phyloP scores from a whole-genome alignment of 805 yeast genomes.

The Wickerhamomyces queroliae region DNA sequence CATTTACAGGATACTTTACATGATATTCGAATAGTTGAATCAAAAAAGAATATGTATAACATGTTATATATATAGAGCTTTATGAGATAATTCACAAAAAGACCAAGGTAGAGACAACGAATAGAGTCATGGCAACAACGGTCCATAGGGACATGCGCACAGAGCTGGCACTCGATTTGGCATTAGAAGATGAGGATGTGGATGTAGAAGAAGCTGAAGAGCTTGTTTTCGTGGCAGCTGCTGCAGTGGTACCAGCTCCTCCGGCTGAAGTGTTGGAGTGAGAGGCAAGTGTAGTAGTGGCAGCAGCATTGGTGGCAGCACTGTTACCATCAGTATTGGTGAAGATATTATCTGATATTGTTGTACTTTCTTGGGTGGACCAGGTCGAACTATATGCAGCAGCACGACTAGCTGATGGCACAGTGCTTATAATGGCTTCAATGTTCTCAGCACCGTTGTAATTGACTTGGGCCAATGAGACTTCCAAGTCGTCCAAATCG shows the following conservation, averaged over 20 bases:
- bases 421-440: slow-evolving; percentile 35
- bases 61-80: too few species aligned
- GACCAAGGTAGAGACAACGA: too few species aligned
- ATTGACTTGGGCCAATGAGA: slow-evolving; percentile 43
- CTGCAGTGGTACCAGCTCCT: neutral
- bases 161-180: neutral
- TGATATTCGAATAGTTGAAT: too few species aligned
- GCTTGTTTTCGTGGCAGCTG: neutral
- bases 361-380: slow-evolving; percentile 6
- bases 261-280: neutral
- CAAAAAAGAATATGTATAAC: too few species aligned
- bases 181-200: neutral
- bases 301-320: neutral
- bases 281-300: neutral
- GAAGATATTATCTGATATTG: slow-evolving; percentile 5
- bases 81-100: too few species aligned
- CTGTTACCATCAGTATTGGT: slow-evolving; percentile 6
- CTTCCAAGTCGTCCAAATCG: slow-evolving; percentile 39
- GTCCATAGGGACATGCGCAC: neutral
- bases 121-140: neutral
- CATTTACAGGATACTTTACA: too few species aligned
- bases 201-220: too few species aligned
- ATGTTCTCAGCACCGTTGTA: slow-evolving; percentile 31
- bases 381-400: slow-evolving; percentile 39
- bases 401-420: slow-evolving; percentile 50